A percentile compares a stretch with the other conserved stretches of the same genome.
Evolutionary conservation across 2,329 filamentous ascomycete species (phyloP).

Genomic region (Ceratocystis huliohia): DNA sequence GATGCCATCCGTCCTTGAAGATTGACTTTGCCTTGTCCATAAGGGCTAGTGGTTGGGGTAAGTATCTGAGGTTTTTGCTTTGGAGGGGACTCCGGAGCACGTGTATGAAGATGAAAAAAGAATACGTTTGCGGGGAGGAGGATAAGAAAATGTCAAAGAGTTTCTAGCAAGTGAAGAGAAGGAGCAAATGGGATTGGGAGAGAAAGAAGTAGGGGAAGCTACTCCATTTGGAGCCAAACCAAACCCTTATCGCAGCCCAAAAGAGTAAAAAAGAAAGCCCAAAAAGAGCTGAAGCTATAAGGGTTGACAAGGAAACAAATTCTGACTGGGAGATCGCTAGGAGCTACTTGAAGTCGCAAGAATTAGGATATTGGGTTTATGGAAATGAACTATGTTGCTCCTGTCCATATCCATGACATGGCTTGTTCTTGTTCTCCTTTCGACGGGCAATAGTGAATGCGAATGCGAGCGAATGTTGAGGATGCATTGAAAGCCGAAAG

Average conservation of each 20-base stretch:
- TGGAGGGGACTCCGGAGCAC: background rate
- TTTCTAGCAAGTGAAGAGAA: background rate
- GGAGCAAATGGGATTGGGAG: slow-evolving; percentile 1
- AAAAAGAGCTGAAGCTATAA: background rate
- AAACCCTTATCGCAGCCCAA: background rate
- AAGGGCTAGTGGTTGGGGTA: background rate
- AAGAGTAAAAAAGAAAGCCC: background rate
- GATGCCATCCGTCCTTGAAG: slow-evolving; percentile 19
- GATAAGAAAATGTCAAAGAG: background rate
- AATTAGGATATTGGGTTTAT: background rate
- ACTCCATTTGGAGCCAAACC: slow-evolving; percentile 25
- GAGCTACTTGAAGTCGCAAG: background rate
- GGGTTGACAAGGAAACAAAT: too few species aligned
- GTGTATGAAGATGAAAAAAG: background rate
- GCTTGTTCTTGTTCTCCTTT: background rate
- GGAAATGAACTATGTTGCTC: background rate
- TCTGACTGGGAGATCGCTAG: too few species aligned
- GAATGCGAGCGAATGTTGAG: background rate
- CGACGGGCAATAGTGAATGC: background rate
- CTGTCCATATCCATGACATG: background rate
- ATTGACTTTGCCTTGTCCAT: slow-evolving; percentile 19
- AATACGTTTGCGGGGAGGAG: background rate
- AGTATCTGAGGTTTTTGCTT: background rate
- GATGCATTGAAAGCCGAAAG: background rate
- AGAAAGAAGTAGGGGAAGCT: background rate